Evolutionary conservation across 2,329 filamentous ascomycete species (phyloP).

Genomic region (Epicoccum nigrum): DNA sequence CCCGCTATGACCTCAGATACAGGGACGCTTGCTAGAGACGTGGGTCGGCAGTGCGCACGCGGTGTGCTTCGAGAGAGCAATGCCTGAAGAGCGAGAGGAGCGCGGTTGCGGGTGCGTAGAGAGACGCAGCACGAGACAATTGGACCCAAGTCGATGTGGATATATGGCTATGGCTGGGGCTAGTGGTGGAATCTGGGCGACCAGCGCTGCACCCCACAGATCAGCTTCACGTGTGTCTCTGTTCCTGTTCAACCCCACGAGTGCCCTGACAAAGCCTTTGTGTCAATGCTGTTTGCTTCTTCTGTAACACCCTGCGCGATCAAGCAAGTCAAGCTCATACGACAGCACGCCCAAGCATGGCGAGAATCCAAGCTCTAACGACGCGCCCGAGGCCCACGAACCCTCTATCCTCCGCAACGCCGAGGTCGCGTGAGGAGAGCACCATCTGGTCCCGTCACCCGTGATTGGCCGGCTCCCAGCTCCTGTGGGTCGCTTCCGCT

Average conservation of each 20-base stretch:
- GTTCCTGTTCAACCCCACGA: slow-evolving; percentile 6
- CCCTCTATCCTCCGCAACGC: slow-evolving; percentile 3
- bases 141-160: slow-evolving; percentile 4
- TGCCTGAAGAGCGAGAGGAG: neutral
- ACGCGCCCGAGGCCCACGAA: slow-evolving; percentile 2
- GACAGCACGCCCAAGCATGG: neutral
- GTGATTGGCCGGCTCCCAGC: slow-evolving; percentile 3
- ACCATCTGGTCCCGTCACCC: slow-evolving; percentile 3
- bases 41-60: slow-evolving; percentile 8
- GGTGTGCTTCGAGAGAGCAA: slow-evolving; percentile 1
- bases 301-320: neutral
- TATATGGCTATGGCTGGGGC: too few relatives aligned
- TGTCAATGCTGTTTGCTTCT: neutral
- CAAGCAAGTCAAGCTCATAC: neutral
- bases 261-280: neutral
- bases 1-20: slow-evolving; percentile 14
- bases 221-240: slow-evolving; percentile 12
- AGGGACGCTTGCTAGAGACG: neutral
- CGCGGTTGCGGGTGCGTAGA: neutral
- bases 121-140: slow-evolving; percentile 13
- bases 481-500: neutral
- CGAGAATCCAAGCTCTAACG: slow-evolving; percentile 9
- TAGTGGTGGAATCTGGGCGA: slow-evolving; percentile 5
- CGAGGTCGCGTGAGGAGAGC: slow-evolving; percentile 15
- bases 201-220: slow-evolving; percentile 12